Conservation (phyloP, 768 basidiomycete genomes). For the Collybia mongolica region DNA sequence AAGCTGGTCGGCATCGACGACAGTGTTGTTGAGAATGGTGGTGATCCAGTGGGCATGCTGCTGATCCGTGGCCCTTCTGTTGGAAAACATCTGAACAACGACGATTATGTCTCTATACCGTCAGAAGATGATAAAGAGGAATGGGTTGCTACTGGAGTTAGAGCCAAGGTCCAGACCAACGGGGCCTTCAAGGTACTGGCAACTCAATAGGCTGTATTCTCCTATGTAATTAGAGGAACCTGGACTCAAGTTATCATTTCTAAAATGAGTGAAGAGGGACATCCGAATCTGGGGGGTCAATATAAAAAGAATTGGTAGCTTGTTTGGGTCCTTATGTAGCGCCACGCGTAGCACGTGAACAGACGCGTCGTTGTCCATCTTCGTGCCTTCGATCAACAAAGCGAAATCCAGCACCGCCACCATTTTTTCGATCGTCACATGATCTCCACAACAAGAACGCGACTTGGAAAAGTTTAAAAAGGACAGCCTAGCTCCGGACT, state of each 20-base stretch:
- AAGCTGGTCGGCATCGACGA: conserved; percentile 76
- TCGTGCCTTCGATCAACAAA: conserved; percentile 34
- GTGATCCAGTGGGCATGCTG: conserved; percentile 62
- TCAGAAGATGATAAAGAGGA: conserved; percentile 31
- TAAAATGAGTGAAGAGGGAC: no score
- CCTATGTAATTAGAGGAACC: conserved; percentile 1
- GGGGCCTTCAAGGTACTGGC: conserved; percentile 56
- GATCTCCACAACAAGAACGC: conserved; percentile 16
- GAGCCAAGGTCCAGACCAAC: conserved; percentile 57
- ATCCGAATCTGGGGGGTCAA: no score
- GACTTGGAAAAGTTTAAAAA: conserved; percentile 31
- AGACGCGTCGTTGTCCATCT: conserved; percentile 15
- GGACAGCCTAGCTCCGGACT: conserved; percentile 7
- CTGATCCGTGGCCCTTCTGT: conserved; percentile 74
- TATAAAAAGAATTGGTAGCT: no score
- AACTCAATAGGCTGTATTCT: background rate
- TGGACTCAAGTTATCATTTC: background rate
- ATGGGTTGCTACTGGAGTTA: conserved; percentile 45
- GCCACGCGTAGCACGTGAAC: conserved; percentile 17
- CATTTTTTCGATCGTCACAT: conserved; percentile 17
- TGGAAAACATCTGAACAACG: conserved; percentile 45
- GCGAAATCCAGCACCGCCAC: conserved; percentile 41
- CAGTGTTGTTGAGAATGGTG: conserved; percentile 58
- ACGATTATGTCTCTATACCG: conserved; percentile 38
- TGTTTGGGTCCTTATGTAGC: background rate